phyloP scores from a whole-genome alignment of 2,329 filamentous ascomycete genomes.

The Stachybotrys chlorohalonatus region DNA sequence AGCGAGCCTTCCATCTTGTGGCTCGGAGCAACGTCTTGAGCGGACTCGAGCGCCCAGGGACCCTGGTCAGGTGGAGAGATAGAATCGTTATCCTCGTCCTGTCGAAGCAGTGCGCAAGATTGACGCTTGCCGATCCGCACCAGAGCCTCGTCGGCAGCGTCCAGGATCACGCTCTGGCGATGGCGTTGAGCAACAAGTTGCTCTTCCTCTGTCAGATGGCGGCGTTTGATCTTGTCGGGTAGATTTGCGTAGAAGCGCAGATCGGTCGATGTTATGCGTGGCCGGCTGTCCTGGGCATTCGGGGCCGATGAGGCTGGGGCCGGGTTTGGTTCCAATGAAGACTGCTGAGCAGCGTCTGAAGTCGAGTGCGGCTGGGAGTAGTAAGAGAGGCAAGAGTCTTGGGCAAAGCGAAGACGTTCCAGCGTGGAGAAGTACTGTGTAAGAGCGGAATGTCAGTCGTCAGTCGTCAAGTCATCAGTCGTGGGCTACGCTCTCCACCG shows the following conservation, averaged over 20 bases:
- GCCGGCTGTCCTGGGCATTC: constrained; percentile 11
- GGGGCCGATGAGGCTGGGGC: constrained; percentile 4
- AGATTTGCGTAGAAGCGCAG: constrained; percentile 60
- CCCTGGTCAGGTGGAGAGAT: constrained; percentile 2
- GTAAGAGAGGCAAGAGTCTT: constrained; percentile 22
- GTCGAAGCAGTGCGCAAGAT: neutral
- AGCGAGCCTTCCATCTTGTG: constrained; percentile 40
- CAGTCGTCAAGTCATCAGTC: neutral
- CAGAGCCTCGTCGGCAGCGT: constrained; percentile 16
- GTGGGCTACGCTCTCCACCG: too few relatives aligned
- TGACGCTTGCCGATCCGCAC: constrained; percentile 16
- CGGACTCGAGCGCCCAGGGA: constrained; percentile 5
- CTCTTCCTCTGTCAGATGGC: constrained; percentile 64
- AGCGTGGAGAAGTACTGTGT: constrained; percentile 63
- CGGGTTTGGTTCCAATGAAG: neutral
- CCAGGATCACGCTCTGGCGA: constrained; percentile 26
- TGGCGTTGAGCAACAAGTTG: constrained; percentile 44
- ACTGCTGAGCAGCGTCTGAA: constrained; percentile 10
- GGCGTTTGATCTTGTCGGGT: constrained; percentile 63
- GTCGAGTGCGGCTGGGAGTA: constrained; percentile 18
- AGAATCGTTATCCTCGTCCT: neutral
- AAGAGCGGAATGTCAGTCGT: constrained; percentile 3
- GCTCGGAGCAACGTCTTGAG: neutral
- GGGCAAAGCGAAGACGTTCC: constrained; percentile 59
- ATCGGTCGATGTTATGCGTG: constrained; percentile 40